phyloP scores from a whole-genome alignment of 1,139 yeast genomes.

The Candida smagusa region DNA sequence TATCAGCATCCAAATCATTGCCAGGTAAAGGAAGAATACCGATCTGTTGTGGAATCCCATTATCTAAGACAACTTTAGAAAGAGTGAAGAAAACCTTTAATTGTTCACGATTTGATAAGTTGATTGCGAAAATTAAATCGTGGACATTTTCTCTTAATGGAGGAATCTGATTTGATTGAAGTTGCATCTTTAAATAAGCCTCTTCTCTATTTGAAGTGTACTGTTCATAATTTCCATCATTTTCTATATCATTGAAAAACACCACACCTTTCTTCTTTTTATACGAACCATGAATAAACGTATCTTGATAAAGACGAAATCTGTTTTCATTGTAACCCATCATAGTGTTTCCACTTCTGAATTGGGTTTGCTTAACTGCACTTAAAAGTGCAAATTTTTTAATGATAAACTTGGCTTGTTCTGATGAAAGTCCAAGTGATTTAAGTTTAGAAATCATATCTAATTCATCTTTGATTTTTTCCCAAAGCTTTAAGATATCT shows the following conservation, averaged over 20 bases:
- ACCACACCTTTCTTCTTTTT: conserved; percentile 46
- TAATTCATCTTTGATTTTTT: conserved; percentile 36
- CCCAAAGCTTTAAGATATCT: conserved; percentile 43
- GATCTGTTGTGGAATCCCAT: conserved; percentile 72
- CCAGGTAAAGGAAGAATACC: conserved; percentile 68
- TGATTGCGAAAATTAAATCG: conserved; percentile 69
- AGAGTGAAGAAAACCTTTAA: conserved; percentile 46
- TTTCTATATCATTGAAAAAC: conserved; percentile 75
- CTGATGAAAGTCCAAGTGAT: conserved; percentile 32
- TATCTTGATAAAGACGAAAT: conserved; percentile 30
- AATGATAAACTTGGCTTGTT: conserved; percentile 37
- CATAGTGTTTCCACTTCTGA: conserved; percentile 31
- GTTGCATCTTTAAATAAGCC: conserved; percentile 28
- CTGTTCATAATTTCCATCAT: conserved; percentile 51
- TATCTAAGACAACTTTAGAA: conserved; percentile 48
- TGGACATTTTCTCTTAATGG: conserved; percentile 71
- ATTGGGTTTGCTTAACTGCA: conserved; percentile 34
- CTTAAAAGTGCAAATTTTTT: conserved; percentile 44
- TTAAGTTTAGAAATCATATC: conserved; percentile 24
- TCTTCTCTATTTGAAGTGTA: conserved; percentile 44
- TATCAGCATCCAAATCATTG: conserved; percentile 19
- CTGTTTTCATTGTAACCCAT: conserved; percentile 39
- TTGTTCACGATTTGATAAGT: conserved; percentile 52
- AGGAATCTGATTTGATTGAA: conserved; percentile 61
- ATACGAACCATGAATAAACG: conserved; percentile 27